Percentiles rank a stretch among this genome's conserved stretches.
Conservation (phyloP, 2,329 filamentous ascomycete genomes). For the Trichoderma hamatum region DNA sequence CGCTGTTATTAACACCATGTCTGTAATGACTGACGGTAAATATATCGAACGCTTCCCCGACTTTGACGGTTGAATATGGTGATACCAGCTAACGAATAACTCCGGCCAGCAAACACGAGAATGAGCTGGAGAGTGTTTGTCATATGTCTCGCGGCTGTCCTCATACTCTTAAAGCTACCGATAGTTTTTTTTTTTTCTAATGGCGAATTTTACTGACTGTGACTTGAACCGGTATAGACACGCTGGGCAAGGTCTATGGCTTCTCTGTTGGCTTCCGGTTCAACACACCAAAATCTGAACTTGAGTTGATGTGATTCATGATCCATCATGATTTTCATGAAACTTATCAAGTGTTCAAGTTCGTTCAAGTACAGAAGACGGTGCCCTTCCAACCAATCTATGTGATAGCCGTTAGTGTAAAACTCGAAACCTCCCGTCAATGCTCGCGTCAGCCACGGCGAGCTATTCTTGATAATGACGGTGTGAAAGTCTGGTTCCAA, state of each 20-base stretch:
- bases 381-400: background rate
- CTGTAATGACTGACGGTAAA: background rate
- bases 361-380: background rate
- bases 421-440: background rate
- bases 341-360: rapidly evolving
- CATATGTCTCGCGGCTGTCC: background rate
- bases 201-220: background rate
- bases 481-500: background rate
- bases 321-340: background rate
- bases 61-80: background rate
- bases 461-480: background rate
- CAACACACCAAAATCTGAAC: background rate
- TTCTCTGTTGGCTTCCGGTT: background rate
- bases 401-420: background rate
- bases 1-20: background rate
- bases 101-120: background rate
- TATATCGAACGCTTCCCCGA: background rate
- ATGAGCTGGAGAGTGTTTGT: background rate
- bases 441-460: background rate
- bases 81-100: background rate
- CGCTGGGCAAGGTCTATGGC: background rate
- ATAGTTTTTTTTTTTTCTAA: rapidly evolving
- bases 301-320: background rate
- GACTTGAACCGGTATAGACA: background rate
- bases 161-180: background rate